These are phyloP conservation scores for Yamadazyma atlantica DNA, from an alignment of 1,139 yeast species.

Conservation along the genomic window DNA sequence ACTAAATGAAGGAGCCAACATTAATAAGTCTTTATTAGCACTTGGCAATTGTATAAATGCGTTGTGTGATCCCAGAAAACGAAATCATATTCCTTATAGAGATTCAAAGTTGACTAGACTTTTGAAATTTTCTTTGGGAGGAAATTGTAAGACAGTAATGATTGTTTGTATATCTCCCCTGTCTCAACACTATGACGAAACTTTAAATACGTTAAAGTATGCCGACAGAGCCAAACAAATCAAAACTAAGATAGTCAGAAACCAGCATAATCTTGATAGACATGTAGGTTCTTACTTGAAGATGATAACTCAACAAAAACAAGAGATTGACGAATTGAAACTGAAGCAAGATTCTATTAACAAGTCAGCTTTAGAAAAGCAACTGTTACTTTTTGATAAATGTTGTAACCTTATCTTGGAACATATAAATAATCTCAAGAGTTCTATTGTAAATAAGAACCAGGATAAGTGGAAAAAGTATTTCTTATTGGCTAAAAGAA, in stretches of 20 bases:
- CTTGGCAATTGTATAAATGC: constrained; percentile 95
- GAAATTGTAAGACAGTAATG: constrained; percentile 94
- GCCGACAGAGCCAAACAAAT: constrained; percentile 91
- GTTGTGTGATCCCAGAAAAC: constrained; percentile 66
- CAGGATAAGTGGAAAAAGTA: constrained; percentile 48
- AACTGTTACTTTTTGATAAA: constrained; percentile 28
- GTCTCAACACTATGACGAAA: constrained; percentile 84
- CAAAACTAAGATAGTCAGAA: constrained; percentile 75
- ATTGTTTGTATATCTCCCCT: constrained; percentile 92
- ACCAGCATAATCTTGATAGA: constrained; percentile 73
- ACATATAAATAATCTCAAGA: constrained; percentile 37
- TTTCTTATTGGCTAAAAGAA: constrained; percentile 58
- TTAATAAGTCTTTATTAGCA: constrained; percentile 82
- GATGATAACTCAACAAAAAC: constrained; percentile 81
- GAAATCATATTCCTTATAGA: constrained; percentile 83
- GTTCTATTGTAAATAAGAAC: constrained; percentile 38
- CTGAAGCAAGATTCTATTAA: constrained; percentile 49
- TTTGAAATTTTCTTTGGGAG: constrained; percentile 87
- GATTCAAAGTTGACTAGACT: constrained; percentile 86
- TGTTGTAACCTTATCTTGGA: constrained; percentile 41
- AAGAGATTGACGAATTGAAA: constrained; percentile 71
- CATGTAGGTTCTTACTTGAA: constrained; percentile 87
- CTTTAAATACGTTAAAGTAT: constrained; percentile 83
- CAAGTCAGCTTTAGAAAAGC: constrained; percentile 31
- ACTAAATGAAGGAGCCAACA: constrained; percentile 87